Conservation (phyloP, 129 eudicot genomes). For the Centaurea solstitialis region DNA sequence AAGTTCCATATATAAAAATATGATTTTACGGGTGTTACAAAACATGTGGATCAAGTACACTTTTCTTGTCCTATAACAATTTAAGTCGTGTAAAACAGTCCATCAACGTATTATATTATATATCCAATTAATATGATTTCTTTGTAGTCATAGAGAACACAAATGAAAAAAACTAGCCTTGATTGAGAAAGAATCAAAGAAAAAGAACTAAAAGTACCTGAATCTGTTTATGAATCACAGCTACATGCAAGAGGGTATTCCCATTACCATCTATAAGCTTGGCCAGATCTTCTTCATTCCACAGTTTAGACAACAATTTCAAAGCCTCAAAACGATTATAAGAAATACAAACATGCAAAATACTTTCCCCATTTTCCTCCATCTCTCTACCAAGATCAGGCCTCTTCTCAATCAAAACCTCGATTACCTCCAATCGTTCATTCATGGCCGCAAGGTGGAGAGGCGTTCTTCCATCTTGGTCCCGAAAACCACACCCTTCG, state of each 20-base stretch:
- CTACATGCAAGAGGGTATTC: conserved; percentile 31
- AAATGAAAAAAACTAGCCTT: not conserved
- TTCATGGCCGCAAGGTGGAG: conserved; percentile 24
- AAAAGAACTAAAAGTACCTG: conserved; percentile 11
- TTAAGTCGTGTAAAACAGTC: too few species aligned
- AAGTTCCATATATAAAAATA: too few species aligned
- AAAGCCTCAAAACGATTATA: conserved; percentile 26
- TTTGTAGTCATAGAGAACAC: not conserved
- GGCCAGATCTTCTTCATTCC: conserved; percentile 28
- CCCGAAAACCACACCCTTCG: conserved; percentile 11
- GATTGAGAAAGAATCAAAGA: not conserved
- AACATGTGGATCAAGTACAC: too few species aligned
- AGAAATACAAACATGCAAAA: conserved; percentile 18
- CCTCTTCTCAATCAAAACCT: not conserved
- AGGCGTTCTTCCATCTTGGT: conserved; percentile 29
- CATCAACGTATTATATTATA: too few species aligned
- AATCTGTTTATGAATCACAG: conserved; percentile 21
- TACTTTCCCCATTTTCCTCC: conserved; percentile 14
- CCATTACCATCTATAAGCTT: conserved; percentile 10
- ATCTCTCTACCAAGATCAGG: conserved; percentile 21
- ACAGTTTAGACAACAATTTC: conserved; percentile 18
- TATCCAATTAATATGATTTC: too few species aligned
- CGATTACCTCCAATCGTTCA: conserved; percentile 18
- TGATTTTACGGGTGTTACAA: too few species aligned
- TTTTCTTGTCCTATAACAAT: too few species aligned